phyloP scores from a whole-genome alignment of 495 filamentous ascomycete species.

The Hyaloscypha hepaticicola region DNA sequence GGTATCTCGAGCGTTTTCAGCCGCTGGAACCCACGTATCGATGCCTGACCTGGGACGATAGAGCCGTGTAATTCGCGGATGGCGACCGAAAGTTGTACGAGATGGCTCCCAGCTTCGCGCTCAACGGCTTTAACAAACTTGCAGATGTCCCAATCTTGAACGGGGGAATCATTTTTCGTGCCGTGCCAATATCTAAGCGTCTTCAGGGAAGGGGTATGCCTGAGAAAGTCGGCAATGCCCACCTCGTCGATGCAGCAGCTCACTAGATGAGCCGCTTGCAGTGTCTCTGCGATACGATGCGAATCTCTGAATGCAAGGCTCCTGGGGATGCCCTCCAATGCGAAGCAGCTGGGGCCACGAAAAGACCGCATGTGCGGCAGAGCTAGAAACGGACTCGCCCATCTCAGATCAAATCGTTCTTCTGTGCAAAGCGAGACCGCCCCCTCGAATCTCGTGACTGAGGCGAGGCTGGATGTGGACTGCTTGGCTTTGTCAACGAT shows the following conservation, averaged over 20 bases:
- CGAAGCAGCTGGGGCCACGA: constrained; percentile 29
- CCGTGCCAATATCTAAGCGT: constrained; percentile 36
- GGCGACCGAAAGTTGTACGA: constrained; percentile 35
- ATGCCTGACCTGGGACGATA: constrained; percentile 36
- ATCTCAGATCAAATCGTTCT: constrained; percentile 31
- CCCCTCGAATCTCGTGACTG: constrained; percentile 30
- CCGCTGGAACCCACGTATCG: constrained; percentile 35
- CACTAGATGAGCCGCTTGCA: constrained; percentile 32
- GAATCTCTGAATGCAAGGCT: constrained; percentile 26
- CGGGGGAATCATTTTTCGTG: constrained; percentile 23
- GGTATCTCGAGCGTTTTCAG: constrained; percentile 37
- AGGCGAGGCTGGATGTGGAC: constrained; percentile 30
- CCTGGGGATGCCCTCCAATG: constrained; percentile 22
- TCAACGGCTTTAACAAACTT: constrained; percentile 37
- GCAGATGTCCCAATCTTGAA: constrained; percentile 39
- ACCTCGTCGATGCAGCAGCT: constrained; percentile 36
- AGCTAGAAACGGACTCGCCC: constrained; percentile 33
- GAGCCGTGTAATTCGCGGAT: constrained; percentile 33
- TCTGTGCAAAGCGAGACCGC: constrained; percentile 19
- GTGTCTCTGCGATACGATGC: constrained; percentile 29
- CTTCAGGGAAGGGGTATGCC: constrained; percentile 35
- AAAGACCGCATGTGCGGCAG: constrained; percentile 35
- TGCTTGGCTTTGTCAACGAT: constrained; percentile 31
- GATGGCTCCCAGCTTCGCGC: constrained; percentile 36
- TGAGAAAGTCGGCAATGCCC: constrained; percentile 39